A percentile compares a stretch with the other conserved stretches of the same genome.
Conservation (phyloP, 2,329 filamentous ascomycete genomes). For the Trichoderma koningiopsis region DNA sequence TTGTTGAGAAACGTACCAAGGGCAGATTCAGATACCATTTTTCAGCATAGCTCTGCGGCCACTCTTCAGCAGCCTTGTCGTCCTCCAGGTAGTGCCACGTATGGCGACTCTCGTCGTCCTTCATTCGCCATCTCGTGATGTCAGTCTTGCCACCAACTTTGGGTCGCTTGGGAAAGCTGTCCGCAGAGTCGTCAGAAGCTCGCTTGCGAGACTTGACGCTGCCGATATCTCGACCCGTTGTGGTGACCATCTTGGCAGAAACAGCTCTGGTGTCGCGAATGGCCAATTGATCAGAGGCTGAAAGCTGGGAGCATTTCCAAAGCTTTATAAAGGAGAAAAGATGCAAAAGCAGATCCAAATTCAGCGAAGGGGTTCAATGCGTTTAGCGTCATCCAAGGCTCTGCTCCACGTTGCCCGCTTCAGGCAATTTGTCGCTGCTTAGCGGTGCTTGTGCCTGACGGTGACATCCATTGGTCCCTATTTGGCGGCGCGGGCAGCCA, state of each 20-base stretch:
- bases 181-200: conserved; percentile 41
- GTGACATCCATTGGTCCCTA: not conserved
- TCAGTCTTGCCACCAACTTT: conserved; percentile 68
- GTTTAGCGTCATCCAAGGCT: not conserved
- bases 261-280: not conserved
- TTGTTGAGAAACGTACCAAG: conserved; percentile 55
- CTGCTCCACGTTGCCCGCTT: not conserved
- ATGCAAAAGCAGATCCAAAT: not conserved
- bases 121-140: conserved; percentile 78
- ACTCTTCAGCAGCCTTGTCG: conserved; percentile 67
- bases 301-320: not conserved
- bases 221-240: conserved; percentile 37
- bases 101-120: conserved; percentile 79
- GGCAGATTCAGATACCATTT: conserved; percentile 84
- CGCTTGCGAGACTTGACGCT: conserved; percentile 47
- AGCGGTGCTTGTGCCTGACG: conserved; percentile 7
- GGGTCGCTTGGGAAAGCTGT: conserved; percentile 48
- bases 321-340: conserved; percentile 4
- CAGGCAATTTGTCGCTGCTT: not conserved
- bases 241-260: conserved; percentile 34
- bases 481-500: not conserved
- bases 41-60: conserved; percentile 88
- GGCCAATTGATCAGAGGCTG: not conserved
- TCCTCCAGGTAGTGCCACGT: conserved; percentile 93
- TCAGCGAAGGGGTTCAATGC: not conserved